Evolutionary conservation across 1,139 yeast species (phyloP).

Genomic region (Saccharomycopsis hybrid): DNA sequence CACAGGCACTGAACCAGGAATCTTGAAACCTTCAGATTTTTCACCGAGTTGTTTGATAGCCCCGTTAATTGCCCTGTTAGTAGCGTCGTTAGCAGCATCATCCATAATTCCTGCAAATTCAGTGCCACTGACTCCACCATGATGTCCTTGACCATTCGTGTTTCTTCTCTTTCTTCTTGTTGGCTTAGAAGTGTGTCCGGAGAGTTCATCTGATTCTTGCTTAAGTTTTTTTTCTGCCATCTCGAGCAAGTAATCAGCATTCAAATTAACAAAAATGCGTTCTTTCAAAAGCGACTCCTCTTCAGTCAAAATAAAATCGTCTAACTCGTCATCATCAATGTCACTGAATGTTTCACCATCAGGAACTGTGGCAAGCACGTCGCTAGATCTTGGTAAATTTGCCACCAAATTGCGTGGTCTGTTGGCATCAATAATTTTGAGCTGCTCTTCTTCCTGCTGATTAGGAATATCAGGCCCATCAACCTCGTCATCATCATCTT

Average conservation of each 20-base stretch:
- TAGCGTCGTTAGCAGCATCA: conserved; percentile 6
- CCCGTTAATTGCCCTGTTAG: conserved; percentile 2
- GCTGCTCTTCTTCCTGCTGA: conserved; percentile 24
- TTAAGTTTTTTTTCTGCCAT: conserved; percentile 83
- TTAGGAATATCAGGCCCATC: conserved; percentile 20
- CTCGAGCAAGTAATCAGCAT: conserved; percentile 77
- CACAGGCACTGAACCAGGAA: too few relatives aligned
- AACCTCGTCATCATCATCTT: conserved; percentile 20
- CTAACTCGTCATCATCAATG: conserved; percentile 77
- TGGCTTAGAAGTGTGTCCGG: conserved; percentile 62
- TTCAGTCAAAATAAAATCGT: conserved; percentile 49
- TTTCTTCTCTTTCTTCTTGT: conserved; percentile 38
- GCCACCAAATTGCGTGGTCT: conserved; percentile 47
- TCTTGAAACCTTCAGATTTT: not conserved
- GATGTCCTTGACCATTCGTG: conserved; percentile 25
- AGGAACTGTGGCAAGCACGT: conserved; percentile 45
- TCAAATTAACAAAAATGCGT: conserved; percentile 80
- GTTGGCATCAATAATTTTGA: conserved; percentile 33
- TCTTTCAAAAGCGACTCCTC: conserved; percentile 69
- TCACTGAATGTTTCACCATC: conserved; percentile 64
- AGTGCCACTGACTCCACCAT: not conserved
- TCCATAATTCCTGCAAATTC: conserved; percentile 1
- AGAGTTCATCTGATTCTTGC: conserved; percentile 76
- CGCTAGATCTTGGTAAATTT: conserved; percentile 48
- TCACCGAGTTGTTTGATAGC: conserved; percentile 10